phyloP scores from a whole-genome alignment of 2,329 filamentous ascomycete genomes.

The Raffaelea albimanens region DNA sequence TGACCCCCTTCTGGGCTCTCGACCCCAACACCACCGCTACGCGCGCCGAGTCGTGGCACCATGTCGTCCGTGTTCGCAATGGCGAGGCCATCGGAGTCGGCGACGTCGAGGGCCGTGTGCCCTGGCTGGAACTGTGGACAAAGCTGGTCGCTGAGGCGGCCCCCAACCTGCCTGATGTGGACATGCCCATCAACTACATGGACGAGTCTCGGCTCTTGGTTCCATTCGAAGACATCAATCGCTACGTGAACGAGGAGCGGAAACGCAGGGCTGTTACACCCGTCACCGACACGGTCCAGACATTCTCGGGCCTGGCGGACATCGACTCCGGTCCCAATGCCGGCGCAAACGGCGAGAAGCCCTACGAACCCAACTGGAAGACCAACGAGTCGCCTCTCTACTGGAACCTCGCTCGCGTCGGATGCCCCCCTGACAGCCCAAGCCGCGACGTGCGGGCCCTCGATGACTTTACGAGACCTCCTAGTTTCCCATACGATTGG shows the following conservation, averaged over 20 bases:
- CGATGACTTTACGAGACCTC: constrained; percentile 21
- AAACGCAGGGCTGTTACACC: constrained; percentile 31
- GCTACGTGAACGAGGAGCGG: constrained; percentile 38
- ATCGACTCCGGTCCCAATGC: constrained; percentile 19
- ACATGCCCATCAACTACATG: constrained; percentile 57
- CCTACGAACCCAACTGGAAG: constrained; percentile 38
- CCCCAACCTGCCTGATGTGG: constrained; percentile 49
- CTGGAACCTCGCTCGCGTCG: constrained; percentile 48
- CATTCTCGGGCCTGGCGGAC: constrained; percentile 29
- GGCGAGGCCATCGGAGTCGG: constrained; percentile 30
- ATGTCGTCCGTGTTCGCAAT: constrained; percentile 37
- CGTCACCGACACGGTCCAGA: constrained; percentile 31
- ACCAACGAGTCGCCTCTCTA: constrained; percentile 35
- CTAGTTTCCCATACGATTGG: constrained; percentile 14
- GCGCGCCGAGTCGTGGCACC: constrained; percentile 32
- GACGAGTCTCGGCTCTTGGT: constrained; percentile 56
- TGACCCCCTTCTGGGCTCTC: constrained; percentile 45
- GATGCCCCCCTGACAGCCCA: constrained; percentile 48
- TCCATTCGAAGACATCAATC: constrained; percentile 45
- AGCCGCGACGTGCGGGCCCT: constrained; percentile 29
- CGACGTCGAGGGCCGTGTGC: constrained; percentile 28
- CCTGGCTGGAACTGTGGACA: constrained; percentile 39
- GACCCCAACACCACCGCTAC: constrained; percentile 23
- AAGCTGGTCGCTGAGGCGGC: constrained; percentile 41
- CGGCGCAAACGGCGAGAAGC: constrained; percentile 9